These are phyloP conservation scores for Glaciozyma martinii DNA, from an alignment of 768 basidiomycete genomes.

Conservation along the genomic window DNA sequence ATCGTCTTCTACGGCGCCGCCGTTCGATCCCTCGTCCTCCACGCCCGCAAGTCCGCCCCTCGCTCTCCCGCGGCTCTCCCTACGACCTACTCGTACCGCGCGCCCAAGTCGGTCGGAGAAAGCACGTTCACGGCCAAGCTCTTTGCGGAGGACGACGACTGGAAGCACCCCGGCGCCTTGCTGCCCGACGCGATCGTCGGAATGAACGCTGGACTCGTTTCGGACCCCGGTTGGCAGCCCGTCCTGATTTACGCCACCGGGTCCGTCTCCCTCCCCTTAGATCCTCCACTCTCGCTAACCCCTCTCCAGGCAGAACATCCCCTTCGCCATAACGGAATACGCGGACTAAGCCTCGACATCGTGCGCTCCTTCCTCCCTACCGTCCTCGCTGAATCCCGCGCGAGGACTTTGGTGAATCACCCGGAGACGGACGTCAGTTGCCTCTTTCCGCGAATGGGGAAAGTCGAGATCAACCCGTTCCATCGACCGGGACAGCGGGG, in stretches of 20 bases:
- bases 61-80: neutral
- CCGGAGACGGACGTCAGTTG: neutral
- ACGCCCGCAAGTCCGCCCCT: neutral
- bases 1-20: neutral
- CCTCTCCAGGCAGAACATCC: slow-evolving; percentile 17
- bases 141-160: neutral
- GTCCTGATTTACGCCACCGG: neutral
- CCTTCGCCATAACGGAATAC: slow-evolving; percentile 42
- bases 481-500: neutral
- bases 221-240: neutral
- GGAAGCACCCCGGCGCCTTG: neutral
- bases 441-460: neutral
- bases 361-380: slow-evolving; percentile 6
- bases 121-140: neutral
- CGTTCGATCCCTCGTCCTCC: neutral
- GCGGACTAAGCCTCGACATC: slow-evolving; percentile 39
- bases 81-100: neutral
- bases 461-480: neutral
- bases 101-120: neutral
- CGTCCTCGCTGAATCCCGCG: neutral
- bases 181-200: neutral
- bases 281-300: too few relatives aligned
- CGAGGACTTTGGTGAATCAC: neutral
- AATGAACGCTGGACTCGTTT: neutral
- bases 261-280: too few relatives aligned